A percentile compares a stretch with the other conserved stretches of the same genome.
phyloP scores from a whole-genome alignment of 164 flowering plant genomes.

The Vitis cinerea region DNA sequence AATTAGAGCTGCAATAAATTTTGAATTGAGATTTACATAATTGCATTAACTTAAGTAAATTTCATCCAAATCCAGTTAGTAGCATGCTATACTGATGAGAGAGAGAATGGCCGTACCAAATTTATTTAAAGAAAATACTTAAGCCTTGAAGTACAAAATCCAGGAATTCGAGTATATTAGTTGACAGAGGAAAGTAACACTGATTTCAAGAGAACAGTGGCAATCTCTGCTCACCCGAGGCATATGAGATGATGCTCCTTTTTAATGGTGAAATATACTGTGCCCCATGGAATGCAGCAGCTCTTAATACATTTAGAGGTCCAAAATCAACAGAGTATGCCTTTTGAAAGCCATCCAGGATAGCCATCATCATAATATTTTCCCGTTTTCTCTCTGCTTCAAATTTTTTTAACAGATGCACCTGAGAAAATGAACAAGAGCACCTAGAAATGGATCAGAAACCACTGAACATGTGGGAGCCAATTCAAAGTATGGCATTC shows the following conservation, averaged over 20 bases:
- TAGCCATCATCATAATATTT: conserved; percentile 77
- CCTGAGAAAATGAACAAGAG: conserved; percentile 34
- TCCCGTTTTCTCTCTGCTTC: conserved; percentile 83
- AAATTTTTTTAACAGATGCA: conserved; percentile 61
- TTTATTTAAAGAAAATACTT: too few species aligned
- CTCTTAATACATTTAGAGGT: conserved; percentile 74
- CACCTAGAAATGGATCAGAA: too few species aligned
- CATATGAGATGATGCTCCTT: conserved; percentile 72
- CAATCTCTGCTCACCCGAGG: conserved; percentile 73
- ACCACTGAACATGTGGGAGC: too few species aligned
- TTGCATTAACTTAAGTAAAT: too few species aligned
- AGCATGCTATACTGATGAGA: too few species aligned
- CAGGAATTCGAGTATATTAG: too few species aligned
- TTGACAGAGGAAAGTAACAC: background rate
- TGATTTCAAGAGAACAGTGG: conserved; percentile 52
- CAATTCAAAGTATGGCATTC: too few species aligned
- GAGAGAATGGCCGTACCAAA: too few species aligned
- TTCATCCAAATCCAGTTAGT: too few species aligned
- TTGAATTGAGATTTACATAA: too few species aligned
- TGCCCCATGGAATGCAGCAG: conserved; percentile 82
- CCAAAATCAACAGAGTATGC: conserved; percentile 86
- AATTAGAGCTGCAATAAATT: too few species aligned
- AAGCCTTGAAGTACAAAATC: too few species aligned
- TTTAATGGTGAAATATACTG: conserved; percentile 74
- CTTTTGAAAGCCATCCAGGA: conserved; percentile 91